phyloP scores from a whole-genome alignment of 129 eudicot genomes.

The Saposhnikovia divaricata region DNA sequence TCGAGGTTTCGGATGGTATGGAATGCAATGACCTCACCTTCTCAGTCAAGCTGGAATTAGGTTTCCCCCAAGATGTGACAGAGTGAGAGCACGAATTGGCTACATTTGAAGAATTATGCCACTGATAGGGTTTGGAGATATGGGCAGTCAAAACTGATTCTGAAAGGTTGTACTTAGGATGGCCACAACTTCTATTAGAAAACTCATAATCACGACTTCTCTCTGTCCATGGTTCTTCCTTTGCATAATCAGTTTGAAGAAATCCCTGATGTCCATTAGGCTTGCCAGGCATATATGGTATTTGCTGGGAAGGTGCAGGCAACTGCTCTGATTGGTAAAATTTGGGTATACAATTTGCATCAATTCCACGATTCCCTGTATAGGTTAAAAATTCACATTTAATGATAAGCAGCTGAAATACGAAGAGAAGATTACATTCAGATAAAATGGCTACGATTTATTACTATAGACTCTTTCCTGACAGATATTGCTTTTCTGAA shows the following conservation, averaged over 20 bases:
- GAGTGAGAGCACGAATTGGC: conserved; percentile 38
- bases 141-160: conserved; percentile 39
- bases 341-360: conserved; percentile 19
- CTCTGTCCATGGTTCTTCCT: conserved; percentile 32
- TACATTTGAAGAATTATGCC: conserved; percentile 36
- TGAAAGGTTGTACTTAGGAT: conserved; percentile 29
- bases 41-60: conserved; percentile 38
- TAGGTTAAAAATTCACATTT: conserved; percentile 3
- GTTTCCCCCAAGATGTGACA: conserved; percentile 45
- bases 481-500: neutral
- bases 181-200: conserved; percentile 30
- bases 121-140: conserved; percentile 30
- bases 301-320: conserved; percentile 18
- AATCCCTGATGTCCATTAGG: conserved; percentile 25
- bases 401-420: conserved; percentile 7
- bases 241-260: conserved; percentile 23
- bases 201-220: conserved; percentile 22
- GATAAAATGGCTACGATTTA: neutral
- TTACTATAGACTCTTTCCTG: neutral
- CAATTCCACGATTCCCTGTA: conserved; percentile 48
- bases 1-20: conserved; percentile 30
- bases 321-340: conserved; percentile 25
- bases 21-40: conserved; percentile 38
- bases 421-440: neutral
- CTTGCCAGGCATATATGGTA: conserved; percentile 16